Conservation (phyloP, 176 grass and related monocot species). For the Thinopyrum elongatum region DNA sequence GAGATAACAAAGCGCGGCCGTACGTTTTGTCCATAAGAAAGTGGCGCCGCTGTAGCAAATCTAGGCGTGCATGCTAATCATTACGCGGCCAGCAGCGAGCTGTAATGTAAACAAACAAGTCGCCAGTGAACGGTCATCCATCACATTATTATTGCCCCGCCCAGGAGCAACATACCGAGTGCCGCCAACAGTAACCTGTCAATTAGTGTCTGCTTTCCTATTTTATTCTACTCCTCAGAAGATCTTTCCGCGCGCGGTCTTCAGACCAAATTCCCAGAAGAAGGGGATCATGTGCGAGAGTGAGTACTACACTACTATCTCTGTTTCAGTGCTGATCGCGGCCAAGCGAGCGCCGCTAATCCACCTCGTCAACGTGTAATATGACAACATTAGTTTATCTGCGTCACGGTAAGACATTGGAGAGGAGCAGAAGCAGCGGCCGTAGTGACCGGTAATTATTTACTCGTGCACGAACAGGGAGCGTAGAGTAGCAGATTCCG, state of each 20-base stretch:
- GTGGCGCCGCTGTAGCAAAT: neutral
- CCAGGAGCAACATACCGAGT: conserved; percentile 10
- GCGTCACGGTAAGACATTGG: neutral
- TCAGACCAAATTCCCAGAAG: neutral
- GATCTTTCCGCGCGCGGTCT: neutral
- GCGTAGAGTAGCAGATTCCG: conserved; percentile 26
- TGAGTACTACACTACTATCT: neutral
- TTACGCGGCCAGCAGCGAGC: conserved; percentile 14
- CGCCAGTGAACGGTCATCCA: conserved; percentile 34
- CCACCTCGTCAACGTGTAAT: neutral
- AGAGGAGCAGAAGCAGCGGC: neutral
- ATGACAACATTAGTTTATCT: neutral
- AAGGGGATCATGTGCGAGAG: neutral
- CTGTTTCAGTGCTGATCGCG: neutral
- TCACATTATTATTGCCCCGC: conserved; percentile 37
- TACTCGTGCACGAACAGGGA: neutral
- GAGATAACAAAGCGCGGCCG: neutral
- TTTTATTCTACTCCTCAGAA: neutral
- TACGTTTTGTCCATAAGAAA: conserved; percentile 34
- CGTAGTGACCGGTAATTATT: neutral
- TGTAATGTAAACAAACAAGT: conserved; percentile 15
- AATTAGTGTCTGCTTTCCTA: conserved; percentile 2
- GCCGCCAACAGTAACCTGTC: conserved; percentile 25
- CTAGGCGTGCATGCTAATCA: conserved; percentile 5
- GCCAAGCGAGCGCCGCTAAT: neutral